phyloP scores from a whole-genome alignment of 352 stramenopile genomes.

The Phytophthora parvispora region DNA sequence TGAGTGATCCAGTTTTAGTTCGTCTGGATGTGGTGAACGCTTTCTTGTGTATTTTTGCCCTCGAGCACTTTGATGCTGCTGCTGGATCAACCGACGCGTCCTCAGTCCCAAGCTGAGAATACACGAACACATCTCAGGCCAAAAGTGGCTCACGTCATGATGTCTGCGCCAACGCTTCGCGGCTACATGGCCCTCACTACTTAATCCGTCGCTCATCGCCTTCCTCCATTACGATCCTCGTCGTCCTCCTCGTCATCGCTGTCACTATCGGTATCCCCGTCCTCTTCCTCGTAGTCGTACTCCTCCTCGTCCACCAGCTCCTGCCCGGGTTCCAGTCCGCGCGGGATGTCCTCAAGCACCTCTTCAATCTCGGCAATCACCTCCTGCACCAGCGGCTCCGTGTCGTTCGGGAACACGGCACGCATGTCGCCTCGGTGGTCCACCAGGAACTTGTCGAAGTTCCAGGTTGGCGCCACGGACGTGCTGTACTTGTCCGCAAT shows the following conservation, averaged over 20 bases:
- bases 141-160: too few relatives aligned
- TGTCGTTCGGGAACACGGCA: constrained; percentile 82
- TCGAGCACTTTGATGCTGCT: too few relatives aligned
- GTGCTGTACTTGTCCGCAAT: constrained; percentile 72
- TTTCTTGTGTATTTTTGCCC: too few relatives aligned
- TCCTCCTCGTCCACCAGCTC: constrained; percentile 28
- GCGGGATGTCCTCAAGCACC: constrained; percentile 58
- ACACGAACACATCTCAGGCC: too few relatives aligned
- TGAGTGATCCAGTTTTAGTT: too few relatives aligned
- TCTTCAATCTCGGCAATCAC: constrained; percentile 76
- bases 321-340: constrained; percentile 13
- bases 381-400: constrained; percentile 65
- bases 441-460: constrained; percentile 89
- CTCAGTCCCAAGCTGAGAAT: too few relatives aligned
- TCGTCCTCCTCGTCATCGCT: constrained; percentile 24
- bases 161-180: too few relatives aligned
- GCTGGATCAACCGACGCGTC: too few relatives aligned
- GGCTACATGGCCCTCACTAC: too few relatives aligned
- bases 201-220: too few relatives aligned
- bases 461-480: constrained; percentile 79
- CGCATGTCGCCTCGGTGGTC: constrained; percentile 67
- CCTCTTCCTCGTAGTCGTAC: constrained; percentile 21
- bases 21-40: too few relatives aligned
- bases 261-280: constrained; percentile 13
- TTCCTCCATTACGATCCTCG: too few relatives aligned